Conservation (phyloP, 2,329 filamentous ascomycete genomes). For the Phaeosphaeria sp. region DNA sequence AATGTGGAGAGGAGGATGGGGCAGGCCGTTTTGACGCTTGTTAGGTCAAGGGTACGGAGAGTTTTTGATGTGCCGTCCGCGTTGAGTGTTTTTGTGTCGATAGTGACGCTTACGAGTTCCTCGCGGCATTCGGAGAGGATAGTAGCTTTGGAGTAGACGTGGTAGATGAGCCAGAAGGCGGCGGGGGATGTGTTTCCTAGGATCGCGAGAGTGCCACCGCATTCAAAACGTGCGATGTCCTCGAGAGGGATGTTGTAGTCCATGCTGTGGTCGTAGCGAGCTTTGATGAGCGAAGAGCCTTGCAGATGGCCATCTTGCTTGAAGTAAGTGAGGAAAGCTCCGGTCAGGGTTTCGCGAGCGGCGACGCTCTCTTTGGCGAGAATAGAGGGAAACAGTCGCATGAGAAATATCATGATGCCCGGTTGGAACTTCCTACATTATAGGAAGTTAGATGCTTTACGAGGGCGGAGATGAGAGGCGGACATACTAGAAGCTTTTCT, state of each 20-base stretch:
- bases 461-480: no score
- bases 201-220: conserved; percentile 43
- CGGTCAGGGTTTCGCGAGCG: conserved; percentile 36
- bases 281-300: conserved; percentile 40
- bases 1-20: conserved; percentile 48
- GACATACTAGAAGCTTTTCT: conserved; percentile 42
- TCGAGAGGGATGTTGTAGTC: conserved; percentile 36
- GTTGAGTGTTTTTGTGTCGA: neutral
- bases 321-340: conserved; percentile 51
- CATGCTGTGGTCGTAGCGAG: conserved; percentile 38
- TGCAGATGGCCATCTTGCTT: conserved; percentile 33
- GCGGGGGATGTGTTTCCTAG: conserved; percentile 47
- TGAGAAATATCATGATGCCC: conserved; percentile 13
- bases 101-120: conserved; percentile 4
- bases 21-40: conserved; percentile 41
- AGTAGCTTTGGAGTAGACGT: conserved; percentile 39
- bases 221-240: conserved; percentile 50
- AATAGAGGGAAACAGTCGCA: conserved; percentile 24
- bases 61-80: conserved; percentile 5
- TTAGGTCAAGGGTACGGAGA: conserved; percentile 32
- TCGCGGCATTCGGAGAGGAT: conserved; percentile 38
- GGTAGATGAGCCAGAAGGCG: conserved; percentile 48
- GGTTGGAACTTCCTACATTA: conserved; percentile 21
- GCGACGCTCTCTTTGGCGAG: conserved; percentile 32
- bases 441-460: conserved; percentile 20